Percentiles rank a stretch among this genome's conserved stretches.
These are phyloP conservation scores for Alternaria consortialis DNA, from an alignment of 2,329 filamentous ascomycete species.

Conservation along the genomic window DNA sequence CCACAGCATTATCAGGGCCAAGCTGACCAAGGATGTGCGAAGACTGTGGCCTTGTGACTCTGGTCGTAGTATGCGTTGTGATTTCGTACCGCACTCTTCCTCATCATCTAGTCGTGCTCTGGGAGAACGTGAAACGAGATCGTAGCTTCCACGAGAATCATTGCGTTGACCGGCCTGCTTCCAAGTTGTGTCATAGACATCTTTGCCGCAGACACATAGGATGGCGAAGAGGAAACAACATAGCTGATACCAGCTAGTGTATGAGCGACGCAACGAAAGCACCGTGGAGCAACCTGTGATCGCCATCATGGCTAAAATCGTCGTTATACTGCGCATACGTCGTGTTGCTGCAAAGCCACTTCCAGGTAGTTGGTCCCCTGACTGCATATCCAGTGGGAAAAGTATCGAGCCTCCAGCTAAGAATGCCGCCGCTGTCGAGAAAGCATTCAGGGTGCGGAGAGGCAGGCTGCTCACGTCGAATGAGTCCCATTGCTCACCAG, in stretches of 20 bases:
- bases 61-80: not conserved
- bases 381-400: slow-evolving; percentile 17
- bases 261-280: slow-evolving; percentile 31
- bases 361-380: not conserved
- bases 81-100: slow-evolving; percentile 5
- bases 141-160: slow-evolving; percentile 4
- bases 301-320: slow-evolving; percentile 21
- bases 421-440: slow-evolving; percentile 24
- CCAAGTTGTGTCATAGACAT: slow-evolving; percentile 4
- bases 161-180: not conserved
- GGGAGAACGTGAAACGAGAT: slow-evolving; percentile 4
- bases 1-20: slow-evolving; percentile 27
- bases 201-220: slow-evolving; percentile 14
- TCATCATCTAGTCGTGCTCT: slow-evolving; percentile 7
- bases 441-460: slow-evolving; percentile 23
- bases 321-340: slow-evolving; percentile 12
- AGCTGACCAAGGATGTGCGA: slow-evolving; percentile 11
- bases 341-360: not conserved
- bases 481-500: slow-evolving; percentile 10
- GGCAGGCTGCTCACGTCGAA: slow-evolving; percentile 17
- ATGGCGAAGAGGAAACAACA: slow-evolving; percentile 27
- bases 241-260: slow-evolving; percentile 27
- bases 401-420: slow-evolving; percentile 29
- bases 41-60: not conserved
- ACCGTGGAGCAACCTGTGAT: slow-evolving; percentile 25